A percentile compares a stretch with the other conserved stretches of the same genome.
These are phyloP conservation scores for Diutina sp. DNA, from an alignment of 1,139 yeast genomes.

Conservation along the genomic window DNA sequence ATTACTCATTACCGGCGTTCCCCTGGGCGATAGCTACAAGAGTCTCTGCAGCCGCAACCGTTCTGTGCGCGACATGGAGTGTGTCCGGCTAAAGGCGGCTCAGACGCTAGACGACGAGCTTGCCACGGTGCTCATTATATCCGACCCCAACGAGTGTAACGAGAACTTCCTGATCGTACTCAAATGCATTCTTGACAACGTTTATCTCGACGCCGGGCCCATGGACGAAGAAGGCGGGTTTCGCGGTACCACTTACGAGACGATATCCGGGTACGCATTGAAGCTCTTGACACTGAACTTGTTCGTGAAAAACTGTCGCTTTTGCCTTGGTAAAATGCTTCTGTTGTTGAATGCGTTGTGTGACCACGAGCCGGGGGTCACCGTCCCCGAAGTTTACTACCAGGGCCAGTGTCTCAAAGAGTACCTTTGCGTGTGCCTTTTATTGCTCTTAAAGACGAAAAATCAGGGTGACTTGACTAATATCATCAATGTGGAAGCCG, in stretches of 20 bases:
- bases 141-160: constrained; percentile 30
- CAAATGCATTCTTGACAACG: constrained; percentile 22
- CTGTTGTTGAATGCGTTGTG: constrained; percentile 22
- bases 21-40: too few species aligned
- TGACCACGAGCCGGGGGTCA: constrained; percentile 6
- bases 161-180: constrained; percentile 23
- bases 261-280: constrained; percentile 22
- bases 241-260: constrained; percentile 15
- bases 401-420: constrained; percentile 13
- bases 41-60: background rate
- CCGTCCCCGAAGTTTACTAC: constrained; percentile 13
- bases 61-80: background rate
- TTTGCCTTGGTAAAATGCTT: constrained; percentile 29
- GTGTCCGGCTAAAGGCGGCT: background rate
- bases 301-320: constrained; percentile 22
- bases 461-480: constrained; percentile 4
- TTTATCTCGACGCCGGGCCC: constrained; percentile 3
- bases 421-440: constrained; percentile 22
- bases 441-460: constrained; percentile 22
- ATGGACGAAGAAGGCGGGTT: background rate
- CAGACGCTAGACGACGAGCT: background rate
- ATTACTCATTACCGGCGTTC: background rate
- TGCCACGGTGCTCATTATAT: constrained; percentile 15
- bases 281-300: constrained; percentile 26
- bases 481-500: constrained; percentile 6